Evolutionary conservation across 2,329 filamentous ascomycete species (phyloP), one percentile per base, ranked within the genome.

Genomic region (Paraconiothyrium brasiliense): DNA sequence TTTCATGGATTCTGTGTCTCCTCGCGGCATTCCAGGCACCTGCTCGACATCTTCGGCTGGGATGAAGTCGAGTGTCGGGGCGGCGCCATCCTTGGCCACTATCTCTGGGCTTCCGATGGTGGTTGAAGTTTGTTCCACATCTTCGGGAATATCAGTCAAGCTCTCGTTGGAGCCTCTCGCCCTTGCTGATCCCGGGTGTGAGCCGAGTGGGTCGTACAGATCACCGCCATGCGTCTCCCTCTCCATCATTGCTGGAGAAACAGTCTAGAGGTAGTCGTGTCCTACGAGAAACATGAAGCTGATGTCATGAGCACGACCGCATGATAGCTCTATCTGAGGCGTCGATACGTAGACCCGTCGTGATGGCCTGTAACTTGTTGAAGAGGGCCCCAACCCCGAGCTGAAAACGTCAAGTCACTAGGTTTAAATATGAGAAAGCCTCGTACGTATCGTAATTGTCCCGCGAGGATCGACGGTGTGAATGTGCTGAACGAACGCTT

Each of bases 11-110:
- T 72, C 74, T 4, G 69, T 71, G 13, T 77, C 73, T 47, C 70
- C 65, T 32, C 72, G 70, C 20, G 70, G 69, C 43, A 71, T 68
- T 16, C 72, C 73, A 7, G 71, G 72, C 20, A 68, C 54, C 50
- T 74, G 75, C 51, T 73, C 76, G 49, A 76, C 50, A 54, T 77
- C 73, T 30, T 70, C 67, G 52, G 76, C 75, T 22, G 69, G 72
- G 39, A 71, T 71, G 61, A 77, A 77, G 13, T 68, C 71, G 54
- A 67, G 73, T 4, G 62, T 64, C 27, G 68, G 65, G 22, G 37
- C 60, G 22, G 37, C 60, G 34, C 76, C 74, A 65, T 68, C 67
- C 46, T 70, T 69, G 51, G 72, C 64, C 16, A 59, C 61, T 20
- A 68, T 54, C 27, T 70, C 64, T 8, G 71, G 72, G 39, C 73